Percentiles rank a stretch among this genome's conserved stretches.
These are phyloP conservation scores for Pharnaceum exiguum DNA, from an alignment of 148 eudicot genomes.

Conservation along the genomic window DNA sequence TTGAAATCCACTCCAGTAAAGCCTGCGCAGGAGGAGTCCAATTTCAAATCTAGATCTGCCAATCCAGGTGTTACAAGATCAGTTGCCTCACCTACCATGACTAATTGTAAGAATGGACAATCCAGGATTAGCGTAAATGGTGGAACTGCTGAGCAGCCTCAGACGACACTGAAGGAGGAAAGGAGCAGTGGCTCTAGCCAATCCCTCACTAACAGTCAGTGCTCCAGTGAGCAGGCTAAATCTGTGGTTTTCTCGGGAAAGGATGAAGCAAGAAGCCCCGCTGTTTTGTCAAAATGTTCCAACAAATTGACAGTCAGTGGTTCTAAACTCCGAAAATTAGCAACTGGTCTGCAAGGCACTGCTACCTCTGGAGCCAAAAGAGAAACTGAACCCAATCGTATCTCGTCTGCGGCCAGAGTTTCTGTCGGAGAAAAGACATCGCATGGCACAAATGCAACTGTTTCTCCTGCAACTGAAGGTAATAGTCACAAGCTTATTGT, in stretches of 20 bases:
- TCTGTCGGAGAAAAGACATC: constrained; percentile 37
- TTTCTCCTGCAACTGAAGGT: constrained; percentile 30
- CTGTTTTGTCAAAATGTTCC: constrained; percentile 39
- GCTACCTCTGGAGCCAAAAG: constrained; percentile 33
- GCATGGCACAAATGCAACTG: constrained; percentile 32
- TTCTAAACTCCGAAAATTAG: constrained; percentile 35
- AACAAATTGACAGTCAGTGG: constrained; percentile 32
- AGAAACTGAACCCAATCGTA: constrained; percentile 35
- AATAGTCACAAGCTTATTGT: constrained; percentile 55
- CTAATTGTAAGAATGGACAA: constrained; percentile 29
- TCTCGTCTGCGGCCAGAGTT: constrained; percentile 21
- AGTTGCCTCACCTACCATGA: constrained; percentile 26
- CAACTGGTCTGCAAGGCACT: constrained; percentile 29
- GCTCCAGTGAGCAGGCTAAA: constrained; percentile 57
- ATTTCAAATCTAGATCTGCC: constrained; percentile 31
- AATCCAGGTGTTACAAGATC: constrained; percentile 38
- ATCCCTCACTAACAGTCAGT: constrained; percentile 62
- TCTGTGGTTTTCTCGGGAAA: constrained; percentile 33
- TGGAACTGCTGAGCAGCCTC: constrained; percentile 44
- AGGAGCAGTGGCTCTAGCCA: constrained; percentile 74
- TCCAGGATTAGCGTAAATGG: constrained; percentile 20
- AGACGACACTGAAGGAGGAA: constrained; percentile 48
- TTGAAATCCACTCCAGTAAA: constrained; percentile 41
- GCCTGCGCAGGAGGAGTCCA: constrained; percentile 40
- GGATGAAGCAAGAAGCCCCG: constrained; percentile 55